Percentiles rank a stretch among this genome's conserved stretches.
These are phyloP conservation scores for Eucalyptus polybractea DNA, from an alignment of 345 rosid species.

Conservation along the genomic window DNA sequence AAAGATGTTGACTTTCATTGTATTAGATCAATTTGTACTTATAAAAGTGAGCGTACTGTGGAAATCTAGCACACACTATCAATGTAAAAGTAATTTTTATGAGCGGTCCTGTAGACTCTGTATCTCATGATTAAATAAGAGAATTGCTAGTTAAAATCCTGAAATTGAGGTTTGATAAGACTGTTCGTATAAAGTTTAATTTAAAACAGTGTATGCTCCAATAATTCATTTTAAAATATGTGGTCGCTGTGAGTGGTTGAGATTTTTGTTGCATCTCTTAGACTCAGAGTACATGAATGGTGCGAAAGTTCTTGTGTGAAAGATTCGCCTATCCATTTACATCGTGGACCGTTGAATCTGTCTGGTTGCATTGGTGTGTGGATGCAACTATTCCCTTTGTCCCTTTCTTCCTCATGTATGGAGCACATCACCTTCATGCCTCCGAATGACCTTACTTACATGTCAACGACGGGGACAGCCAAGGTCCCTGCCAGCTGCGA, in stretches of 20 bases:
- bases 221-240: neutral
- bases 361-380: neutral
- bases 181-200: neutral
- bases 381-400: neutral
- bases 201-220: neutral
- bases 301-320: too few species aligned
- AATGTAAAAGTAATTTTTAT: neutral
- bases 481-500: slow-evolving; percentile 22
- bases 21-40: neutral
- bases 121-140: neutral
- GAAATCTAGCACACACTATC: neutral
- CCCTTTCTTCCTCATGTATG: neutral
- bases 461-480: slow-evolving; percentile 19
- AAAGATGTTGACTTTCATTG: neutral
- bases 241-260: fast-evolving
- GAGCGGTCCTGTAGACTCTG: neutral
- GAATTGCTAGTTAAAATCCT: neutral
- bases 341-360: neutral
- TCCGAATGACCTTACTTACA: neutral
- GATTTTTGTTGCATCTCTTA: neutral
- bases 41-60: neutral
- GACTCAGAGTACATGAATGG: neutral
- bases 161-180: too few species aligned
- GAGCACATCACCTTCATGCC: neutral
- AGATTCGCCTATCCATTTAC: too few species aligned